These are phyloP conservation scores for Penstemon eatonii DNA, from an alignment of 257 asterid species.

Conservation along the genomic window DNA sequence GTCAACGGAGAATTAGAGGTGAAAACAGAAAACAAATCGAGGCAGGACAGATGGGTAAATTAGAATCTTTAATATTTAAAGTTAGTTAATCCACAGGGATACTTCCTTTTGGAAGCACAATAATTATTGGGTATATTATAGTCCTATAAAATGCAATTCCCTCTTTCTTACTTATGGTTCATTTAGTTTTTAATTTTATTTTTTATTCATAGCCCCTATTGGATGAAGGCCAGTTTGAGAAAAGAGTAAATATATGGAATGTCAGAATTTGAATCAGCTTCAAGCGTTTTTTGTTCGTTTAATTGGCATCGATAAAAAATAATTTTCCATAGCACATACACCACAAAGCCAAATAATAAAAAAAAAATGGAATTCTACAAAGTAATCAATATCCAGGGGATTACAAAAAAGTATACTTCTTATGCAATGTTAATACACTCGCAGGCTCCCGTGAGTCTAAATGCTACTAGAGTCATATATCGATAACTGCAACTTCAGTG, in stretches of 20 bases:
- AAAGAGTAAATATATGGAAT: no score
- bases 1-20: no score
- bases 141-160: no score
- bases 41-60: not conserved
- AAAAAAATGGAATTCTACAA: conserved; percentile 16
- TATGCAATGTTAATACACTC: conserved; percentile 24
- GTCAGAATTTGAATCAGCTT: no score
- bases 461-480: conserved; percentile 17
- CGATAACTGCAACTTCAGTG: conserved; percentile 17
- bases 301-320: not conserved
- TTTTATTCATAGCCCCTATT: no score
- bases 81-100: not conserved
- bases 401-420: conserved; percentile 20
- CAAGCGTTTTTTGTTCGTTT: no score
- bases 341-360: conserved; percentile 14
- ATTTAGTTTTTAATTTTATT: no score
- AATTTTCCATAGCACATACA: conserved; percentile 2
- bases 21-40: no score
- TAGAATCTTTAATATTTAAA: not conserved
- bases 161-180: no score
- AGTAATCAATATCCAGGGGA: conserved; percentile 22
- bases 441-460: conserved; percentile 25
- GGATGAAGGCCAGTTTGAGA: no score
- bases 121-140: no score
- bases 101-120: not conserved